Evolutionary conservation across 2,329 filamentous ascomycete species (phyloP).

Genomic region (Alternaria hordeiaustralica): DNA sequence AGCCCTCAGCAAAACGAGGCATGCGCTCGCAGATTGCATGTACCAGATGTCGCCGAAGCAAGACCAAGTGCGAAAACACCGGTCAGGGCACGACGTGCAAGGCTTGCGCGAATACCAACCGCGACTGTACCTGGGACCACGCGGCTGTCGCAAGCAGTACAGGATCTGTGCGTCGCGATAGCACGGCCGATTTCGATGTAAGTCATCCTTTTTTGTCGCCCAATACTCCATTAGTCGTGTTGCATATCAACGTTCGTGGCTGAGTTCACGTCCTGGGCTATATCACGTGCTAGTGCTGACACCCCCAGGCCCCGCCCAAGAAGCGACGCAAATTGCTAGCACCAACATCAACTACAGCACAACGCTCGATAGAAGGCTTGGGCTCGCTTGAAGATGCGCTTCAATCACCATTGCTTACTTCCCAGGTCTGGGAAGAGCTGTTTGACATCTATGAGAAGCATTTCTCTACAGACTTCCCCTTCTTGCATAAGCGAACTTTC

Average conservation of each 20-base stretch:
- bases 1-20: slow-evolving; percentile 35
- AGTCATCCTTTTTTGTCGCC: slow-evolving; percentile 8
- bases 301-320: slow-evolving; percentile 19
- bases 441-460: slow-evolving; percentile 74
- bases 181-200: slow-evolving; percentile 32
- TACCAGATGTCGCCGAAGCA: slow-evolving; percentile 75
- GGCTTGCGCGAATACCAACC: slow-evolving; percentile 73
- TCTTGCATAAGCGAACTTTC: slow-evolving; percentile 71
- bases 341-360: slow-evolving; percentile 32
- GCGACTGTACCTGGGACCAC: slow-evolving; percentile 75
- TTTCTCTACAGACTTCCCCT: slow-evolving; percentile 74
- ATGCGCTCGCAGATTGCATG: slow-evolving; percentile 85
- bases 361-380: slow-evolving; percentile 52
- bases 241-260: neutral
- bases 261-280: neutral
- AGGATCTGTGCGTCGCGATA: slow-evolving; percentile 52
- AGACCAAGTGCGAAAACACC: slow-evolving; percentile 86
- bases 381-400: slow-evolving; percentile 63
- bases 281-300: neutral
- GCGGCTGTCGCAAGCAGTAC: slow-evolving; percentile 41
- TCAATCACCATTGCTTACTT: slow-evolving; percentile 66
- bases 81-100: slow-evolving; percentile 75
- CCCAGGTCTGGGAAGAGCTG: slow-evolving; percentile 71
- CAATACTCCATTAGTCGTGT: neutral
- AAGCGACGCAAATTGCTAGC: slow-evolving; percentile 49